Evolutionary conservation across 768 basidiomycete species (phyloP), one percentile per base, ranked within the genome.

Genomic region (Trametes villosa): DNA sequence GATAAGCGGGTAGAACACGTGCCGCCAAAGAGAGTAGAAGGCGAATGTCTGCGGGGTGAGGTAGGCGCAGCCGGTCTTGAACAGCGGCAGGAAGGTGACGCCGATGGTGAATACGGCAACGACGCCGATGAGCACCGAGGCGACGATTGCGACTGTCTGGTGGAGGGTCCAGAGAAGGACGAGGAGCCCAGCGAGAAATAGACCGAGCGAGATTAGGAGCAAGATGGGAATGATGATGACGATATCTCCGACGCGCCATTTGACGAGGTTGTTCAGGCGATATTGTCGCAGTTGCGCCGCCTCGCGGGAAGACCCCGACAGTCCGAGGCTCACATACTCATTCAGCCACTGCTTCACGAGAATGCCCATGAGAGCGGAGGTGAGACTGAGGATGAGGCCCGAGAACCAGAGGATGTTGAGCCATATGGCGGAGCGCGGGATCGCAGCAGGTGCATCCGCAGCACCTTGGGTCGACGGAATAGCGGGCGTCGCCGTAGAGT

Each of bases 331-430:
- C n/a, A n/a, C n/a, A 45, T 24, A 55, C 9, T 47, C 33, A 29
- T 60, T 64, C 4, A 72, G 64, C 71, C 72, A 74, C 52, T 72
- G 70, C 52, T 69, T 67, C 22, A 66, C 67, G 20, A 70, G 48
- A 55, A 74, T 70, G 55, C 66, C 66, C 17, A 69, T 54, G 29
- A 66, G 65, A 0, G 72, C 66, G 0, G 69, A 59, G n/a, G 66
- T 40, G 8, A 74, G 66, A 30, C 64, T 67, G 46, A 66, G 57
- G 7, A 64, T 53, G 11, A 74, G 69, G 50, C 67, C 68, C 0
- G 63, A 46, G 57, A 69, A 69, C 67, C 69, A 70, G 1, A 71
- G 57, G 17, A 41, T 48, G 56, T 72, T 74, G 46, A 72, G 55
- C 33, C 26, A 22, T 3, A 45, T 45, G 3, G 44, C 44, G 11